Conservation (phyloP, 1,139 yeast genomes). For the Kodamaea sp. region DNA sequence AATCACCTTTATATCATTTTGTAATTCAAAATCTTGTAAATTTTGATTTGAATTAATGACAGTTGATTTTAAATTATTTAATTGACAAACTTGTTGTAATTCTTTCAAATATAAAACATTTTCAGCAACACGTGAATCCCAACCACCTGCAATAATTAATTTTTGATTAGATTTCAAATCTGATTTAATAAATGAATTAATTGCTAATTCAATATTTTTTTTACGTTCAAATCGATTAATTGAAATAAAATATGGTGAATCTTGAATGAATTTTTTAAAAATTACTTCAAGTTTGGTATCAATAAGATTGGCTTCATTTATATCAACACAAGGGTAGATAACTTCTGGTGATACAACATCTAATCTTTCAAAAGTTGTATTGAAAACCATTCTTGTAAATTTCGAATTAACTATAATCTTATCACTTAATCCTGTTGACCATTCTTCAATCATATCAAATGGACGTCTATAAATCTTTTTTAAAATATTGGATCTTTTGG, state of each 20-base stretch:
- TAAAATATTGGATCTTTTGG: slow-evolving; percentile 52
- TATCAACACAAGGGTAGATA: slow-evolving; percentile 85
- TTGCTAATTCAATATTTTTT: slow-evolving; percentile 77
- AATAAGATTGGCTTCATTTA: slow-evolving; percentile 15
- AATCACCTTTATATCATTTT: slow-evolving; percentile 34
- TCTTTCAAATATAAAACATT: slow-evolving; percentile 71
- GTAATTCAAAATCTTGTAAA: slow-evolving; percentile 1
- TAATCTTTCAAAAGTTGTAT: slow-evolving; percentile 55
- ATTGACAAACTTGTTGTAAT: slow-evolving; percentile 48
- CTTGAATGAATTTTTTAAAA: slow-evolving; percentile 32
- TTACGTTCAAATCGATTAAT: slow-evolving; percentile 86
- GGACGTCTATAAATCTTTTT: slow-evolving; percentile 72
- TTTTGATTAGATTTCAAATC: slow-evolving; percentile 25
- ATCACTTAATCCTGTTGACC: slow-evolving; percentile 76
- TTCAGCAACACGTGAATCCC: slow-evolving; percentile 70
- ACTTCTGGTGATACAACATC: slow-evolving; percentile 54
- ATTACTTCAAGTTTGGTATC: slow-evolving; percentile 25
- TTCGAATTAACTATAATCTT: slow-evolving; percentile 79
- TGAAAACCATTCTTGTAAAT: slow-evolving; percentile 72
- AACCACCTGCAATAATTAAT: slow-evolving; percentile 87
- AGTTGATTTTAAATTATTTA: slow-evolving; percentile 41
- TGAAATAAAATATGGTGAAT: slow-evolving; percentile 54
- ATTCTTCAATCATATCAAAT: slow-evolving; percentile 77
- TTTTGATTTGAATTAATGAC: slow-evolving; percentile 43
- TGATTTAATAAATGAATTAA: slow-evolving; percentile 44